Base-by-base conservation (phyloP, 805 yeast species). In the Nakazawaea pomicola region DNA sequence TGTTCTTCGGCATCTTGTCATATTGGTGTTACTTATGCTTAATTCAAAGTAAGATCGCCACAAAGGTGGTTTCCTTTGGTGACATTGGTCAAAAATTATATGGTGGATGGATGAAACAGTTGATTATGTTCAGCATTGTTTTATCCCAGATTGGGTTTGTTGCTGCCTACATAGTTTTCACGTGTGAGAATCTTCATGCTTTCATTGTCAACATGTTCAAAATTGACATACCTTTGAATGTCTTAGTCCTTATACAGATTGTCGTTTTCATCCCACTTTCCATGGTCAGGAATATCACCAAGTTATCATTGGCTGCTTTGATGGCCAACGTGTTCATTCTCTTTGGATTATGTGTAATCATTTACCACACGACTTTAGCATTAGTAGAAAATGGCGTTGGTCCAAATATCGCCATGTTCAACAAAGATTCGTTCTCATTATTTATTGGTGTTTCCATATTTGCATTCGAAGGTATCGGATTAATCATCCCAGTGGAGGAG, bases 401-500 rank as follows among this genome's bases (percentile, higher is more conserved):
- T 1, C 66, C 65, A 7, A 78, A 74, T 2, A 67, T 83, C 24
- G 65, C 67, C 17, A 58, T 60, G 25, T 72, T 83, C 61, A 83
- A 83, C 56, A 46, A 64, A 23, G 65, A 70, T 4, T 70, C 70
- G 38, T 84, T 86, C 70, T 76, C 91, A 0, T 60, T 85, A 36
- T 84, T 84, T 53, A 78, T 84, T 38, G 95, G 95, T 7, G 86
- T 85, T 6, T 90, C 91, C 2, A 84, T 85, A 23, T 85, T 85
- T 65, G 88, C 93, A n/a, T 85, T 83, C 55, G 95, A 85, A 62
- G 95, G 95, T 1, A 83, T 85, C 43, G 93, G 95, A 0, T 65
- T 85, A 35, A 81, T 85, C 37, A 80, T 85, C 18, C 95, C 95
- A 0, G 81, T 85, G 40, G 88, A 84, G 53, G 86, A 84, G 50